A percentile compares a stretch with the other conserved stretches of the same genome.
Evolutionary conservation across 75 land plant species (phyloP).

Genomic region (Isoetes taiwanensis): DNA sequence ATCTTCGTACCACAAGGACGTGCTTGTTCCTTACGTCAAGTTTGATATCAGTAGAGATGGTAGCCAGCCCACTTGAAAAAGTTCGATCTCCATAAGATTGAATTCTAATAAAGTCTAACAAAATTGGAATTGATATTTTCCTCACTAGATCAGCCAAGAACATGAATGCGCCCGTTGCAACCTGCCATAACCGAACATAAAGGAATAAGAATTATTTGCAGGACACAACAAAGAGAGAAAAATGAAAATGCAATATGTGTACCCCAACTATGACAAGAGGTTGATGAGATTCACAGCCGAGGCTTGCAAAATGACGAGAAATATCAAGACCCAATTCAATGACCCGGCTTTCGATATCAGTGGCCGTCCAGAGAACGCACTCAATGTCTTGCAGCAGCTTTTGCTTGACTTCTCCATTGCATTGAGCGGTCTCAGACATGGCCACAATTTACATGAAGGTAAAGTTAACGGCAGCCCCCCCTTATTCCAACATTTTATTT

Average conservation of each 20-base stretch:
- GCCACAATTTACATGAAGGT: too few species aligned
- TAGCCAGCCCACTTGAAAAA: slow-evolving; percentile 40
- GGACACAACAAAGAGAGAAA: slow-evolving; percentile 1
- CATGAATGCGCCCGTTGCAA: slow-evolving; percentile 82
- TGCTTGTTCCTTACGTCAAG: slow-evolving; percentile 58
- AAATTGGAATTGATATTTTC: slow-evolving; percentile 30
- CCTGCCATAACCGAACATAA: slow-evolving; percentile 13
- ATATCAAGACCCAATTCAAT: slow-evolving; percentile 40
- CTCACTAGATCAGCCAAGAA: slow-evolving; percentile 81
- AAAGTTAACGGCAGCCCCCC: too few species aligned
- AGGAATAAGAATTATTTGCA: background rate
- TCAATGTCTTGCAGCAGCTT: slow-evolving; percentile 46
- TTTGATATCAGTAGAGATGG: slow-evolving; percentile 38
- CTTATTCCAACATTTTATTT: too few species aligned
- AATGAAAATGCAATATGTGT: background rate
- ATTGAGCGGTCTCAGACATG: too few species aligned
- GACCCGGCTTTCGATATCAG: slow-evolving; percentile 43
- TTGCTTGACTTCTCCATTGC: too few species aligned
- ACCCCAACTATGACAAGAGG: slow-evolving; percentile 50
- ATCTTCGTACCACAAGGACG: slow-evolving; percentile 42
- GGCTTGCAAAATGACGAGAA: slow-evolving; percentile 31
- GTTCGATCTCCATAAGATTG: slow-evolving; percentile 59
- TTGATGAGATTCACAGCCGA: background rate
- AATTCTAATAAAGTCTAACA: slow-evolving; percentile 57
- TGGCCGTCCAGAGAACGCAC: slow-evolving; percentile 45